Base-by-base conservation (phyloP, 306 rosid species). In the Acacia confusa region DNA sequence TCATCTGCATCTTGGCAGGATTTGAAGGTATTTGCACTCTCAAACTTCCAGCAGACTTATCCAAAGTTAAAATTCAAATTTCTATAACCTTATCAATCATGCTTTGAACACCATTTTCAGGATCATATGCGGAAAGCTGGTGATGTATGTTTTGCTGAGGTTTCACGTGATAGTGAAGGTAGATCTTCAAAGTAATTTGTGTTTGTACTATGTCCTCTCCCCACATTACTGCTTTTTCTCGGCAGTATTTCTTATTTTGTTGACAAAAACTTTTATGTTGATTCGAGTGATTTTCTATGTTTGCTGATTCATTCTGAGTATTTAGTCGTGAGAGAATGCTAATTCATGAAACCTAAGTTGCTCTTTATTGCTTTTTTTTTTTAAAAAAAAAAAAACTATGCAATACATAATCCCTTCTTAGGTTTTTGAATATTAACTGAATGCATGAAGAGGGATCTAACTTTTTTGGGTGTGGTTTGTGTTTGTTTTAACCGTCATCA, bases 1-100 rank as follows among this genome's bases (percentile, higher is more conserved):
- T 93, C 98, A 86, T 96, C 99, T 85, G 99, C 99, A 70, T 96
- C 99, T 50, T 96, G 99, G 99, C 99, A 96, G 83, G 99, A 96
- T 88, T 83, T 96, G 89, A 96, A 96, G 97, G 99, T 96, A 60
- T 80, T 77, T 17, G 41, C 74, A 22, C 69, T 30, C 74, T 84
- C 60, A 44, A 52, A 34, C 70, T 55, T 70, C 64, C 14, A 22
- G 28, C 60, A 38, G 38, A 34, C 72, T 66, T 55, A 19, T 55
- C 22, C n/a, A 58, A 15, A 52, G 14, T 47, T 78, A 28, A 28
- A 32, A 52, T 40, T 74, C 27, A 14, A 78, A 74, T 66, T 48
- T 61, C 38, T 34, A 19, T 58, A 40, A 27, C 47, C 32, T 71
- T 61, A 16, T 19, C 80, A 40, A 27, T 38, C 34, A 34, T 82